These are phyloP conservation scores for Entomortierella lignicola DNA, from an alignment of 192 early-diverging fungal species.

Conservation along the genomic window DNA sequence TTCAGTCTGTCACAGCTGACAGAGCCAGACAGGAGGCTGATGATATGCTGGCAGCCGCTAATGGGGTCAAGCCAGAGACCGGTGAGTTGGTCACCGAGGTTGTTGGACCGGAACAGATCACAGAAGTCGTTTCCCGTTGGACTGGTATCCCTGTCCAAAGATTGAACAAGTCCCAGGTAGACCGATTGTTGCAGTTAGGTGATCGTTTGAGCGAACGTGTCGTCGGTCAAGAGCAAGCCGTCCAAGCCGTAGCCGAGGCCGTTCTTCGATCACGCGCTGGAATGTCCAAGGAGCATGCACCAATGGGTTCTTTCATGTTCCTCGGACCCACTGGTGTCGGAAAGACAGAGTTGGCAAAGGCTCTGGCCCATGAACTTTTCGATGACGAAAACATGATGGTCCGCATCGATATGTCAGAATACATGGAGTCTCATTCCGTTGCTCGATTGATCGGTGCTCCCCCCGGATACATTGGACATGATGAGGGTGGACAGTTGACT, in stretches of 20 bases:
- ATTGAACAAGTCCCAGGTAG: constrained; percentile 87
- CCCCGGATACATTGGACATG: constrained; percentile 97
- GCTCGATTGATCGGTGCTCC: constrained; percentile 94
- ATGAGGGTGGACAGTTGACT: constrained; percentile 96
- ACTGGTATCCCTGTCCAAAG: constrained; percentile 96
- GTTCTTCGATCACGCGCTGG: constrained; percentile 92
- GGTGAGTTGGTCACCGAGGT: constrained; percentile 82
- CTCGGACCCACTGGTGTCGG: constrained; percentile 97
- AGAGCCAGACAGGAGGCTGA: constrained; percentile 74
- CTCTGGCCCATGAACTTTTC: constrained; percentile 89
- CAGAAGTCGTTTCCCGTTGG: constrained; percentile 94
- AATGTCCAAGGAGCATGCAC: constrained; percentile 79
- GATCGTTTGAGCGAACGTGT: constrained; percentile 87
- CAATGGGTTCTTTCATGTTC: constrained; percentile 95
- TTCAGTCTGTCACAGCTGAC: constrained; percentile 76
- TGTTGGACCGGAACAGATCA: constrained; percentile 92
- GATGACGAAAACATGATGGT: constrained; percentile 97
- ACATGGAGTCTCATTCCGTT: constrained; percentile 92
- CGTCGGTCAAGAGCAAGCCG: constrained; percentile 92
- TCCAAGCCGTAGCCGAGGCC: constrained; percentile 92
- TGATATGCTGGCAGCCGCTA: constrained; percentile 59
- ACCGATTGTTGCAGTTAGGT: constrained; percentile 83
- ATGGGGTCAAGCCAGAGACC: constrained; percentile 27
- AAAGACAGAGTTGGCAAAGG: constrained; percentile 88
- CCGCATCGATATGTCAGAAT: constrained; percentile 99